These are phyloP conservation scores for Pythium pectinolyticum DNA, from an alignment of 352 stramenopile genomes.

Conservation along the genomic window DNA sequence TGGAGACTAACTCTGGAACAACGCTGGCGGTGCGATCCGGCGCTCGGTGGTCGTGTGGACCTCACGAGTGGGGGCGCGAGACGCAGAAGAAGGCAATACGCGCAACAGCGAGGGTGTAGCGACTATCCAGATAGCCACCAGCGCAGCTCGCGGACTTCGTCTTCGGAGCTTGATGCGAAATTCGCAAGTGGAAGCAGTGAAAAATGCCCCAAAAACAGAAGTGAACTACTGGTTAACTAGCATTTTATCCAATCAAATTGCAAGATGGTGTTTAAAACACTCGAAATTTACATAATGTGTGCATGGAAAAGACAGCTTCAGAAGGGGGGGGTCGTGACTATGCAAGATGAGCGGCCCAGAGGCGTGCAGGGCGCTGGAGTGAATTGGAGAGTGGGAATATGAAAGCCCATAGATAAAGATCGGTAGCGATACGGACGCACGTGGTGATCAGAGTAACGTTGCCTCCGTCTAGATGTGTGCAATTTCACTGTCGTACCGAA, in stretches of 20 bases:
- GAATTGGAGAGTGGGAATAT: too few relatives aligned
- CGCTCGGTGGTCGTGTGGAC: not conserved
- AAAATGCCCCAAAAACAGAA: constrained; percentile 17
- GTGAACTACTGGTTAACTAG: constrained; percentile 16
- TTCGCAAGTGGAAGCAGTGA: constrained; percentile 16
- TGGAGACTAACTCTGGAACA: not conserved
- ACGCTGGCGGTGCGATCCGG: not conserved
- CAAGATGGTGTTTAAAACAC: constrained; percentile 16
- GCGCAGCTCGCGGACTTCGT: not conserved
- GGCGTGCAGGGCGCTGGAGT: not conserved
- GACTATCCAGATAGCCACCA: not conserved
- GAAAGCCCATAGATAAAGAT: too few relatives aligned
- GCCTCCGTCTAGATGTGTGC: too few relatives aligned
- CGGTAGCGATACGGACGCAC: too few relatives aligned
- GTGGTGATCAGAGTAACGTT: too few relatives aligned
- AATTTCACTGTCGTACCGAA: too few relatives aligned
- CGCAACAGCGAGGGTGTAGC: not conserved
- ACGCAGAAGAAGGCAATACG: not conserved
- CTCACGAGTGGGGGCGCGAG: not conserved
- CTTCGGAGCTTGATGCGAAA: not conserved
- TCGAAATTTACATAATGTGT: constrained; percentile 7
- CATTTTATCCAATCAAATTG: constrained; percentile 22
- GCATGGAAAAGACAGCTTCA: not conserved
- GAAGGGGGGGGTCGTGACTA: not conserved
- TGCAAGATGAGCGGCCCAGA: not conserved